Base-by-base conservation (phyloP, 2,329 filamentous ascomycete genomes). In the Mollisia scopiformis region DNA sequence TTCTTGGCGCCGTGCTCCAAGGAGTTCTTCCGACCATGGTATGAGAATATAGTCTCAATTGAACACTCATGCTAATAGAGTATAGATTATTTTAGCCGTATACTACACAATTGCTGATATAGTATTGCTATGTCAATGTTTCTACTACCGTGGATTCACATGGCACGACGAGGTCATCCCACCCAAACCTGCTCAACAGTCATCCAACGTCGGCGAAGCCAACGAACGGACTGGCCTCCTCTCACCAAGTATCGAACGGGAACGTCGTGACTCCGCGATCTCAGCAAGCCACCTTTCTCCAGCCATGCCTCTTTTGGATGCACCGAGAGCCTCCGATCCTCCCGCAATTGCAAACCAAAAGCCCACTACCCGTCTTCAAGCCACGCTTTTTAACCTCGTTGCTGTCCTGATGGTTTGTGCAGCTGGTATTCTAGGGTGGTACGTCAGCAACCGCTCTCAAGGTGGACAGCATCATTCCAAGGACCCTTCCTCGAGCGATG, bases 21-120 rank as follows among this genome's bases (percentile, higher is more conserved):
- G 90, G 91, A 58, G 94, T 99, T 6, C 77, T 98, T 57, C 93
- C 95, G 1, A 99, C 94, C 0, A 97, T 98, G 93, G 43, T 47
- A 47, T 13, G 21, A 27, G 8, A 43, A 1, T 19, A n/a, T 21
- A 8, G 84, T 88, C 14, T 19, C 11, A 6, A 19, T 6, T 27
- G 8, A 88, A 86, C 10, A 5, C 13, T 21, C 39, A 43, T 43
- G 4, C 23, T 47, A 27, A 47, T 16, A 14, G 11, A 5, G 28
- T 27, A 16, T 25, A 47, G 43, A 88, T 92, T 64, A 96, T 97
- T 56, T 81, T 97, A n/a, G 93, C 93, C 13, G 84, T 97, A 16
- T 97, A 97, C 76, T 97, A 98, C 74, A 96, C 93, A 16, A 83
- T 96, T 37, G 93, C 93, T 62, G 94, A 98, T 72, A 85, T 97